Conservation (phyloP, 495 filamentous ascomycete species). For the Oidiodendron maius region DNA sequence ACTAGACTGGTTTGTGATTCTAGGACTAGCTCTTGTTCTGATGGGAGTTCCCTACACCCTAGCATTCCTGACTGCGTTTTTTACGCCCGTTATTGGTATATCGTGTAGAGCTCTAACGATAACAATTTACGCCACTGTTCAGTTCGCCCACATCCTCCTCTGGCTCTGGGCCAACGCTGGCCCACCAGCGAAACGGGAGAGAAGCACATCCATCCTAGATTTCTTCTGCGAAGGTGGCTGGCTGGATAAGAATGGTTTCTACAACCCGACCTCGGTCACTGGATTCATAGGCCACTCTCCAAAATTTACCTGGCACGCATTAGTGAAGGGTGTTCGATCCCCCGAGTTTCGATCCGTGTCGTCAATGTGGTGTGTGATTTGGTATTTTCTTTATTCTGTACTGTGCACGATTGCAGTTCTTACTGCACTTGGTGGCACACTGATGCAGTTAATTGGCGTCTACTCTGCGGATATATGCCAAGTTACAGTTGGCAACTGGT, state of each 20-base stretch:
- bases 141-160: constrained; percentile 29
- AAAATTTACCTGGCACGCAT: background rate
- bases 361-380: constrained; percentile 10
- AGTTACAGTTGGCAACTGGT: constrained; percentile 5
- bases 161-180: constrained; percentile 23
- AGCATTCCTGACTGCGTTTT: constrained; percentile 34
- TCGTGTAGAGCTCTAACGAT: constrained; percentile 37
- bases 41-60: constrained; percentile 29
- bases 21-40: constrained; percentile 23
- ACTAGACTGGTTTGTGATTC: constrained; percentile 23
- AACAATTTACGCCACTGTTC: constrained; percentile 32
- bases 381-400: constrained; percentile 7
- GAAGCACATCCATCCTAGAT: background rate
- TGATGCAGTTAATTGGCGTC: constrained; percentile 18
- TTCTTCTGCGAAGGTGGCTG: constrained; percentile 13
- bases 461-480: constrained; percentile 7
- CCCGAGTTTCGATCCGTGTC: background rate
- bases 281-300: background rate
- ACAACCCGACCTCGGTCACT: constrained; percentile 4
- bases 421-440: constrained; percentile 15
- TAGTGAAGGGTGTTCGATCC: background rate
- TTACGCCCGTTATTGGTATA: constrained; percentile 34
- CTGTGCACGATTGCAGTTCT: constrained; percentile 10
- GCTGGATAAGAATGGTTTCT: constrained; percentile 15
- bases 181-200: background rate